Conservation (phyloP, 1,139 yeast species). For the Yamadazyma atlantica region DNA sequence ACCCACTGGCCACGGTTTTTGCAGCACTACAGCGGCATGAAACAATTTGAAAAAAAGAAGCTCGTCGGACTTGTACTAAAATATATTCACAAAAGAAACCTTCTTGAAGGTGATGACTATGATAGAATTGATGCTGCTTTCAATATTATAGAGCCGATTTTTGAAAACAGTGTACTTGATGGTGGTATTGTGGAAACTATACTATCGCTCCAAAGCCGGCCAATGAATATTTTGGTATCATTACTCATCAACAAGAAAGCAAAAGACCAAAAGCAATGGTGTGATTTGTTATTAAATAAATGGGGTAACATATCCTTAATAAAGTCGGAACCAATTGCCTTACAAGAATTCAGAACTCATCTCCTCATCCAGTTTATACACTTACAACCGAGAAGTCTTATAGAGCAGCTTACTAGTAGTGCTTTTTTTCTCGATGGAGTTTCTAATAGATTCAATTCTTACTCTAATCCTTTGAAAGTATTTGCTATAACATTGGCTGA, state of each 20-base stretch:
- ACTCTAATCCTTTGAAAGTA: conserved; percentile 38
- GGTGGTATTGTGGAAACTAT: not conserved
- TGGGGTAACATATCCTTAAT: conserved; percentile 34
- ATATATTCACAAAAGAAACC: conserved; percentile 3
- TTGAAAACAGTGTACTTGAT: not conserved
- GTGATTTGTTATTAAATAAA: conserved; percentile 13
- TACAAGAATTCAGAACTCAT: conserved; percentile 37
- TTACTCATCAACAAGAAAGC: not conserved
- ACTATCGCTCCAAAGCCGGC: conserved; percentile 4
- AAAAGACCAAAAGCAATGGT: not conserved
- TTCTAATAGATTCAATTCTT: conserved; percentile 45
- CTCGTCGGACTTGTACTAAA: not conserved
- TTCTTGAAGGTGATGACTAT: conserved; percentile 1
- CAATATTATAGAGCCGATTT: not conserved
- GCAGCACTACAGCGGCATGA: conserved; percentile 20
- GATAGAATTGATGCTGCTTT: not conserved
- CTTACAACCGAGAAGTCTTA: conserved; percentile 15
- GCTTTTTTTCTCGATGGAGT: conserved; percentile 39
- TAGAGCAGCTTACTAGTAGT: conserved; percentile 23
- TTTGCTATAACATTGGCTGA: conserved; percentile 51
- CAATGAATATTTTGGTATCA: conserved; percentile 5
- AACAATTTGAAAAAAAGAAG: conserved; percentile 14
- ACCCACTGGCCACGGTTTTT: conserved; percentile 22
- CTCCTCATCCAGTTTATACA: conserved; percentile 34
- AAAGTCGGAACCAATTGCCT: conserved; percentile 32